Base-by-base conservation (phyloP, 2,329 filamentous ascomycete species). In the Pseudogymnoascus sp. region DNA sequence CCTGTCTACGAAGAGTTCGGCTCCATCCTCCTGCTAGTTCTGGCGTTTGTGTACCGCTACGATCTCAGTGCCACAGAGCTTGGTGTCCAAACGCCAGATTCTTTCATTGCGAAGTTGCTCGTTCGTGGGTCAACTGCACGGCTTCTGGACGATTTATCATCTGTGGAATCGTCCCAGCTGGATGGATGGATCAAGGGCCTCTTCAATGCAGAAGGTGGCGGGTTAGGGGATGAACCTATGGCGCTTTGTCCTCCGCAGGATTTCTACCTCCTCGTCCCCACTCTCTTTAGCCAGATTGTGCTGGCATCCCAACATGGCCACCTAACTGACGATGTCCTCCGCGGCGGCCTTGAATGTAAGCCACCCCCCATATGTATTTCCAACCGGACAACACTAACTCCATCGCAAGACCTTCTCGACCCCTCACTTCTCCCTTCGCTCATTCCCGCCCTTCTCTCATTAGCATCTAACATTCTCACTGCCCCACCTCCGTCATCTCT, bases 1-100 rank as follows among this genome's bases (percentile, higher is more conserved):
- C 90, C 90, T 0, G 86, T 92, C 0, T 95, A 95, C 69, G 91
- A 95, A 70, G 91, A 96, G 69, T 95, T 93, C 68, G 89, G 90
- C 0, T 86, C 89, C 0, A 86, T 93, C 14, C 76, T 95, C 6
- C 80, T 95, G 1, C 78, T 95, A 2, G 81, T 92, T 0, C 75
- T 93, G 61, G 88, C 89, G 0, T 88, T 92, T 67, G 82, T 88
- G n/a, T 84, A 91, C 71, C 86, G 91, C 12, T 93, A 93, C 70
- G 83, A 85, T 61, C 78, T 95, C 8, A 82, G 80, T 0, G 77
- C 80, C 5, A 75, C 82, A 3, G 89, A 93, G 37, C 78, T 93
- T 31, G 89, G 89, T 1, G 73, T 82, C 21, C 76, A 79, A 18
- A 77, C 79, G 1, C 71, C 80, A 0, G 84, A 87, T 63, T 89